A percentile compares a stretch with the other conserved stretches of the same genome.
Evolutionary conservation across 2,329 filamentous ascomycete genomes (phyloP).

Genomic region (Botryotinia calthae): DNA sequence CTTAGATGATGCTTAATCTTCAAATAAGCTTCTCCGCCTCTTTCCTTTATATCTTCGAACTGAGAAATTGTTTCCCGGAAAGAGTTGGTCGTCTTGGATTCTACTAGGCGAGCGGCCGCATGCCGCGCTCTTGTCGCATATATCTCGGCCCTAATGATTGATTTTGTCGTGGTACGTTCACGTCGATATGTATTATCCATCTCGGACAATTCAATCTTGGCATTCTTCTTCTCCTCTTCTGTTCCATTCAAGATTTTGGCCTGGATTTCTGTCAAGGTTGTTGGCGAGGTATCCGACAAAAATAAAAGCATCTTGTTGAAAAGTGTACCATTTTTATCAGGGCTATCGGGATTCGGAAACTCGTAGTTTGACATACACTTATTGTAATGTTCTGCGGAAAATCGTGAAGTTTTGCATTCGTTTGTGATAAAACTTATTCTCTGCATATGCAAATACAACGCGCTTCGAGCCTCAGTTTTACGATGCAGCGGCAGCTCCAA

Average conservation of each 20-base stretch:
- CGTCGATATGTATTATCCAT: not conserved
- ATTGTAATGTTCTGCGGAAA: not conserved
- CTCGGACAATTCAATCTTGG: not conserved
- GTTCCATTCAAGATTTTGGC: not conserved
- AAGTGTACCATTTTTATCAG: not conserved
- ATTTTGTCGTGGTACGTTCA: not conserved
- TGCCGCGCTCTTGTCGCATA: accelerated
- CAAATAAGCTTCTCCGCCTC: too few relatives aligned
- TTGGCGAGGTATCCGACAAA: not conserved
- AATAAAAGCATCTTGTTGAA: not conserved
- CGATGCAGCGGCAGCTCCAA: not conserved
- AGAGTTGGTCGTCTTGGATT: accelerated
- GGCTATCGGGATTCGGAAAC: not conserved
- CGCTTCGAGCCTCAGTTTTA: too few relatives aligned
- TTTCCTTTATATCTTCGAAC: not conserved
- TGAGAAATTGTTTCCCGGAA: too few relatives aligned
- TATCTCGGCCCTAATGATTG: accelerated
- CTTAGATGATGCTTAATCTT: not conserved
- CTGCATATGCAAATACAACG: accelerated
- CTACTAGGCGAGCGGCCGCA: accelerated
- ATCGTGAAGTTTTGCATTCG: not conserved
- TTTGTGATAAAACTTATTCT: accelerated
- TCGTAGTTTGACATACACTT: too few relatives aligned
- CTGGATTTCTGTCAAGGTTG: accelerated
- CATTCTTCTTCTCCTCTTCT: not conserved